Evolutionary conservation across 805 yeast genomes (phyloP), one percentile per base, ranked within the genome.

Genomic region (Nakazawaea pomicola): DNA sequence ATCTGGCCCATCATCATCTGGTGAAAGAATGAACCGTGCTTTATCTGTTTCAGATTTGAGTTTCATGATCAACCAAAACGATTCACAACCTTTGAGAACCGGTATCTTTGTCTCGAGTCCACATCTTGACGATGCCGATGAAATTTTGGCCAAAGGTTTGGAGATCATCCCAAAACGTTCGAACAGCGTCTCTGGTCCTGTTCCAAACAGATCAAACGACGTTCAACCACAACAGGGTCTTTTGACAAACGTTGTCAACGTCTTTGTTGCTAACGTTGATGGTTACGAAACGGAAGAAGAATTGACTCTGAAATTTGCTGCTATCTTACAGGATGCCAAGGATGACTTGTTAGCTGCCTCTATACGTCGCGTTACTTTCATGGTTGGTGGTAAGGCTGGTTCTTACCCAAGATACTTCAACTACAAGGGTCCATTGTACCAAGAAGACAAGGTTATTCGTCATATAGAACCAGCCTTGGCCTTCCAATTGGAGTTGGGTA

Each of bases 381-480:
- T 89, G 46, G 72, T 93, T 52, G 95, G 95, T 46, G 79, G 80
- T 60, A 75, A 72, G 41, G 80, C 79, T 54, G 98, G 98, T 49
- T 61, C 84, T 37, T 90, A 91, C 64, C 99, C 99, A 54, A 86
- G 84, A 64, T 93, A 91, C 71, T 93, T 82, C 70, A 93, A 98
- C 29, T 93, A 87, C 76, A 86, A 85, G 56, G 95, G 91, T 47
- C 95, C 95, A 39, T 73, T 74, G 28, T 93, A 84, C 60, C 56
- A 54, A 27, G 99, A 93, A 68, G 95, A 93, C 68, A 79, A 82
- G 65, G 90, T 90, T 16, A 85, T 93, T 61, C 89, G 99, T 70
- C 97, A 93, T 61, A 89, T 93, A 53, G 98, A 93, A 65, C 99
- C 99, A 18, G 96, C 98, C 31, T 73, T 91, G 55, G 98, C 99